Evolutionary conservation across 2,329 filamentous ascomycete genomes (phyloP), one percentile per base, ranked within the genome.

Genomic region (Cercospora sojina): DNA sequence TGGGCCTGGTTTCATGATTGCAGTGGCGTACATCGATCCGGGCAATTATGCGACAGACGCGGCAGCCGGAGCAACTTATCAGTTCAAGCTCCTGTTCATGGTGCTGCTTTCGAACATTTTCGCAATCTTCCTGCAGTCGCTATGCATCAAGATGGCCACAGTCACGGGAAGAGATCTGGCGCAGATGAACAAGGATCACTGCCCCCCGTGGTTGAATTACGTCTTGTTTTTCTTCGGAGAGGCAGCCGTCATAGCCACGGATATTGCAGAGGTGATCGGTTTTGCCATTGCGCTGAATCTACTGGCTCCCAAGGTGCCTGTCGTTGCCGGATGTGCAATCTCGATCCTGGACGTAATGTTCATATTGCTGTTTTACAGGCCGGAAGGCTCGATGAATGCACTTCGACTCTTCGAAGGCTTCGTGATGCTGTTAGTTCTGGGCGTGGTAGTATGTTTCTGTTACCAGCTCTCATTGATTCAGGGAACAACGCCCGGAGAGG

Each of bases 31-130:
- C 72, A 83, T 83, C 59, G 82, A 83, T 73, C 82, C 81, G 12
- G 80, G 80, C 75, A 91, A 91, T 76, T 91, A 91, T 74, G 83
- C 89, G 1, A 91, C 89, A 20, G 89, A 89, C 75, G 86, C 91
- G 57, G 85, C 87, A 7, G 89, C 89, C 55, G 89, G 89, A 62
- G 87, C 89, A 4, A 83, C 84, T 0, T 90, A 88, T 76, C 84
- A 83, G 64, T 91, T 88, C 79, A 83, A 81, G 47, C 82, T 91
- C 35, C 83, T 91, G 2, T 91, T 91, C 79, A 82, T 91, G 70
- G 85, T 91, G 51, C 80, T 91, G 9, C 80, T 90, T 72, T 87
- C 87, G 77, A 91, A 91, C 75, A 72, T 91, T 59, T 89, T 91
- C 73, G 89, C 89, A 71, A 90, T 91, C 62, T 86, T 90, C 70